These are phyloP conservation scores for Salicornia ramosissima DNA, from an alignment of 148 eudicot species.

Conservation along the genomic window DNA sequence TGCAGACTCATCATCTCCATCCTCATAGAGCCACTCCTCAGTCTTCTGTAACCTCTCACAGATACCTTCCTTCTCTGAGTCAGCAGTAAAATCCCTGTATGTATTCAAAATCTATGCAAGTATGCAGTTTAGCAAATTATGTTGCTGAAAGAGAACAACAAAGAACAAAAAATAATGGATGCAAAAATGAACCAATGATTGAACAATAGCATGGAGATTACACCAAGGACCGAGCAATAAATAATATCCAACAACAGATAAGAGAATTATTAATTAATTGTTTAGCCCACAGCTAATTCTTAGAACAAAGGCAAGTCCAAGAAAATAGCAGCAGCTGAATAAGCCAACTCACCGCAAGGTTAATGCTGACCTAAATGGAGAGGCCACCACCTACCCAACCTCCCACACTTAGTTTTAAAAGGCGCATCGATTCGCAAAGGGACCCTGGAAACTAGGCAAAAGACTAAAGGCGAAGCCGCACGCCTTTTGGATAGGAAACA, in stretches of 20 bases:
- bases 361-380: neutral
- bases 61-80: slow-evolving; percentile 60
- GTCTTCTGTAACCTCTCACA: slow-evolving; percentile 59
- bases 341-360: neutral
- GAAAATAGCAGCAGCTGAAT: neutral
- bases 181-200: neutral
- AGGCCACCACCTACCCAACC: neutral
- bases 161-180: neutral
- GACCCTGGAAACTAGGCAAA: too few species aligned
- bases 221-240: neutral
- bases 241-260: neutral
- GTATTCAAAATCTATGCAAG: slow-evolving; percentile 59
- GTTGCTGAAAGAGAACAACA: neutral
- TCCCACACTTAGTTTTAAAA: too few species aligned
- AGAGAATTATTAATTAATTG: neutral
- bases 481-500: too few species aligned
- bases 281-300: neutral
- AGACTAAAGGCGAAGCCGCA: too few species aligned
- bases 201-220: neutral
- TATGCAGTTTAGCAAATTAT: slow-evolving; percentile 24
- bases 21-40: slow-evolving; percentile 97
- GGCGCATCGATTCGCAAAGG: too few species aligned
- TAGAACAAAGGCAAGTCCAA: neutral
- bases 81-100: slow-evolving; percentile 65
- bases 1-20: slow-evolving; percentile 88